A percentile compares a stretch with the other conserved stretches of the same genome.
phyloP scores from a whole-genome alignment of 2,329 filamentous ascomycete species.

The Escovopsis sp. region DNA sequence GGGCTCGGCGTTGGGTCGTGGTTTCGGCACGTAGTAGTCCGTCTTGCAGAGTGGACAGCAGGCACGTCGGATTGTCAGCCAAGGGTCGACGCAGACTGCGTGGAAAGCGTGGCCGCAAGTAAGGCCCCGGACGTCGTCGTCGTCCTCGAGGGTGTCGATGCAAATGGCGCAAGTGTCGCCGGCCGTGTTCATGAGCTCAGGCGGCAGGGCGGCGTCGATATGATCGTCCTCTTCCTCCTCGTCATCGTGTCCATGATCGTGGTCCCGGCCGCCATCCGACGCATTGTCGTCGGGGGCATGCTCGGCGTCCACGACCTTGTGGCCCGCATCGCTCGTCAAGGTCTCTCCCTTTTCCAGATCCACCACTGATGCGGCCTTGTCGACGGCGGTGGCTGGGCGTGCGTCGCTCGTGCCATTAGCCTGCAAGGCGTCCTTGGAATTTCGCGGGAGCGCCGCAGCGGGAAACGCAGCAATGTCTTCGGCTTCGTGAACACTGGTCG shows the following conservation, averaged over 20 bases:
- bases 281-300: slow-evolving; percentile 5
- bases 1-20: slow-evolving; percentile 40
- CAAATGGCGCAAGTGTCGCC: slow-evolving; percentile 96
- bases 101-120: slow-evolving; percentile 98
- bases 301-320: not conserved
- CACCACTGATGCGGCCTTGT: slow-evolving; percentile 9
- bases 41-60: slow-evolving; percentile 97
- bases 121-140: slow-evolving; percentile 86
- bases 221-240: slow-evolving; percentile 62
- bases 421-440: too few relatives aligned
- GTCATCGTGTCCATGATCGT: slow-evolving; percentile 33
- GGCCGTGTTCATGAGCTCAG: slow-evolving; percentile 64
- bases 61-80: slow-evolving; percentile 84
- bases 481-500: slow-evolving; percentile 57
- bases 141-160: slow-evolving; percentile 83
- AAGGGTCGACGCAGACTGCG: slow-evolving; percentile 86
- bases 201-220: slow-evolving; percentile 67
- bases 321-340: slow-evolving; percentile 6
- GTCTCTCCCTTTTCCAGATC: slow-evolving; percentile 7
- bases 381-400: slow-evolving; percentile 5
- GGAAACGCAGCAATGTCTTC: slow-evolving; percentile 38
- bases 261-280: slow-evolving; percentile 11
- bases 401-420: too few relatives aligned
- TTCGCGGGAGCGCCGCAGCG: slow-evolving; percentile 17
- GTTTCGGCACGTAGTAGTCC: slow-evolving; percentile 92